Percentiles rank a stretch among this genome's conserved stretches.
Conservation (phyloP, 2,329 filamentous ascomycete species). For the Exophiala sideris region DNA sequence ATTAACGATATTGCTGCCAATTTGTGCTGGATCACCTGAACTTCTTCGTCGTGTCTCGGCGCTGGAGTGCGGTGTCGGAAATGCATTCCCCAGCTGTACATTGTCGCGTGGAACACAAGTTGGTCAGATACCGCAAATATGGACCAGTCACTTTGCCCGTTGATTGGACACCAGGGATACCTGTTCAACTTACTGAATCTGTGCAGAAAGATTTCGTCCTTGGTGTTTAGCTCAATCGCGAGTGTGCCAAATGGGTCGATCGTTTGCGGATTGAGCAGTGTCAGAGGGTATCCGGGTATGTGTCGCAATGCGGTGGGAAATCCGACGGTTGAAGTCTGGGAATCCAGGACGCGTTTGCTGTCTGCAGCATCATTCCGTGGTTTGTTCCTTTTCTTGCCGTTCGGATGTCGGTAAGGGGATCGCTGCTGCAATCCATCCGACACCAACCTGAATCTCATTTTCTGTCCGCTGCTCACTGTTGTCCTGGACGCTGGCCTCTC, state of each 20-base stretch:
- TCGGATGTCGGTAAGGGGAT: constrained; percentile 6
- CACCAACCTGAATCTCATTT: constrained; percentile 14
- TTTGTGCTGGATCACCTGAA: constrained; percentile 16
- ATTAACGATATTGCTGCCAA: constrained; percentile 16
- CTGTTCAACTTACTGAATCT: constrained; percentile 9
- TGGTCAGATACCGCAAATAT: constrained; percentile 15
- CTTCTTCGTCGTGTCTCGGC: constrained; percentile 1
- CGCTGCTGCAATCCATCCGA: constrained; percentile 7
- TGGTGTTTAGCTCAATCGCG: constrained; percentile 1
- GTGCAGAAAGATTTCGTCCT: constrained; percentile 5
- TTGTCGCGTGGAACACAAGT: constrained; percentile 19
- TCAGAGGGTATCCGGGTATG: constrained; percentile 7
- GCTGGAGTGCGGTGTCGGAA: constrained; percentile 1
- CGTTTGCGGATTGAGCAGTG: not conserved
- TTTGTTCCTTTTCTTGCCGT: constrained; percentile 4
- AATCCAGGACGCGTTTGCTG: not conserved
- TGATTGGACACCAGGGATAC: constrained; percentile 21
- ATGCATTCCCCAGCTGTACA: constrained; percentile 16
- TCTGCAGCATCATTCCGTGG: not conserved
- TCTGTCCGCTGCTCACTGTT: constrained; percentile 7
- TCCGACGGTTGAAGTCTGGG: not conserved
- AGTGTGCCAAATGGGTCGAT: constrained; percentile 14
- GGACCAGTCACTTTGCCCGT: constrained; percentile 13
- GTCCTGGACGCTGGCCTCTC: not conserved
- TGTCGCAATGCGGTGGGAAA: not conserved